Percentiles rank a stretch among this genome's conserved stretches.
Conservation (phyloP, 176 grass and related monocot genomes). For the Triticum dicoccoides region DNA sequence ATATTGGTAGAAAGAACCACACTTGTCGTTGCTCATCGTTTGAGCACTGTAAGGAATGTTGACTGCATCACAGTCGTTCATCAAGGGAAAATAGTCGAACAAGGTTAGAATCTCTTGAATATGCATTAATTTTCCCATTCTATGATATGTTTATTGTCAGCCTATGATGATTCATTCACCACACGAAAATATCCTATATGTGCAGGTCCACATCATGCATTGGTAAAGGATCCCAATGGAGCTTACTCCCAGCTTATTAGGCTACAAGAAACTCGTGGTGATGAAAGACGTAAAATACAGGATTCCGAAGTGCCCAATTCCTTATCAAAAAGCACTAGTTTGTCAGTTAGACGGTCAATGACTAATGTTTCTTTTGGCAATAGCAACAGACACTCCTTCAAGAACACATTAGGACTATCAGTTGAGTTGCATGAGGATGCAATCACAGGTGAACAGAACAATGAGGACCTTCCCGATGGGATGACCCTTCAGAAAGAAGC, state of each 20-base stretch:
- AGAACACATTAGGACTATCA: conserved; percentile 21
- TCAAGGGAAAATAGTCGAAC: conserved; percentile 76
- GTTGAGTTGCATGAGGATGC: conserved; percentile 21
- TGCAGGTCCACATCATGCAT: conserved; percentile 60
- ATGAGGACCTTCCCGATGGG: not conserved
- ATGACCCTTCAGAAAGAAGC: conserved; percentile 33
- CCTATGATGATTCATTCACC: not conserved
- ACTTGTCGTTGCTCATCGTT: conserved; percentile 71
- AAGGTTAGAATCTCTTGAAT: conserved; percentile 47
- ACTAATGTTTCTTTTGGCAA: conserved; percentile 40
- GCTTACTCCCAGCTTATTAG: conserved; percentile 66
- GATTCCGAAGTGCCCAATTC: conserved; percentile 1
- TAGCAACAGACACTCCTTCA: conserved; percentile 37
- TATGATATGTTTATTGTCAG: not conserved
- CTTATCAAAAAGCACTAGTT: conserved; percentile 30
- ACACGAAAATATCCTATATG: conserved; percentile 6
- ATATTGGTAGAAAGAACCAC: conserved; percentile 78
- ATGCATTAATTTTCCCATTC: not conserved
- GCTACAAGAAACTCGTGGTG: conserved; percentile 45
- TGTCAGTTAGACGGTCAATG: conserved; percentile 29
- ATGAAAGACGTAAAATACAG: conserved; percentile 12
- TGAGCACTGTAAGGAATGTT: conserved; percentile 81
- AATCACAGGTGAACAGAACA: not conserved
- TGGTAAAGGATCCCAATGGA: conserved; percentile 62
- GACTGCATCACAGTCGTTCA: conserved; percentile 66